Percentiles rank a stretch among this genome's conserved stretches.
These are phyloP conservation scores for Russula lepida DNA, from an alignment of 768 basidiomycete species.

Conservation along the genomic window DNA sequence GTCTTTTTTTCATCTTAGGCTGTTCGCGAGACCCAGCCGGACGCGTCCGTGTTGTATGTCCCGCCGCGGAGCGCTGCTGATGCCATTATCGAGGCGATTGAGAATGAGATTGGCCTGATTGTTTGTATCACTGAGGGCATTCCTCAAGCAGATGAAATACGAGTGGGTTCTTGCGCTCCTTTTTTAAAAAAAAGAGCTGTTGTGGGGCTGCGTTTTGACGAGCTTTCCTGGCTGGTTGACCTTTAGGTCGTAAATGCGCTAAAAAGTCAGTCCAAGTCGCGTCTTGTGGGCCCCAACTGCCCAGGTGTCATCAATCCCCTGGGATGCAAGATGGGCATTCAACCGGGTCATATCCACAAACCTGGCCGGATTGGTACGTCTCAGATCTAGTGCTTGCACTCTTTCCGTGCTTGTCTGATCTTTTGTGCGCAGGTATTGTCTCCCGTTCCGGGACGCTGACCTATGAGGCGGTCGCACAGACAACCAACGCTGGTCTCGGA, in stretches of 20 bases:
- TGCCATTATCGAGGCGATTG: constrained; percentile 97
- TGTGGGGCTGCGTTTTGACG: not conserved
- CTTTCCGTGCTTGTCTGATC: not conserved
- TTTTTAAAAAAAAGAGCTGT: too few species aligned
- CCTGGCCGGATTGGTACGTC: constrained; percentile 87
- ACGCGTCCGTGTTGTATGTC: constrained; percentile 95
- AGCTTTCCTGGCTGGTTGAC: not conserved
- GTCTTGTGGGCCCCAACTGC: constrained; percentile 97
- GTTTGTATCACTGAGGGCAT: constrained; percentile 99
- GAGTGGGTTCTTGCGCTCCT: constrained; percentile 40
- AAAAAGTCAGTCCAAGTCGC: constrained; percentile 86
- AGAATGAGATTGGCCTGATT: constrained; percentile 95
- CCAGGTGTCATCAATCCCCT: constrained; percentile 96
- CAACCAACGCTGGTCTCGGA: constrained; percentile 90
- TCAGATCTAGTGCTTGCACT: not conserved
- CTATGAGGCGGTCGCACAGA: constrained; percentile 98
- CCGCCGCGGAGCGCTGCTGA: constrained; percentile 95
- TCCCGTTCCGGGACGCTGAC: constrained; percentile 94
- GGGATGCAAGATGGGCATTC: constrained; percentile 99
- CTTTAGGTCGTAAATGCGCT: constrained; percentile 84
- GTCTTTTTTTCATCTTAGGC: constrained; percentile 44
- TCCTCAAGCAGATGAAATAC: constrained; percentile 94
- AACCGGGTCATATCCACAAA: constrained; percentile 94
- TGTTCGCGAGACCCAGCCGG: constrained; percentile 75
- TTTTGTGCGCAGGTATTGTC: constrained; percentile 59